Percentiles rank a stretch among this genome's conserved stretches.
Evolutionary conservation across 768 basidiomycete genomes (phyloP).

Genomic region (Agrocybe pediades): DNA sequence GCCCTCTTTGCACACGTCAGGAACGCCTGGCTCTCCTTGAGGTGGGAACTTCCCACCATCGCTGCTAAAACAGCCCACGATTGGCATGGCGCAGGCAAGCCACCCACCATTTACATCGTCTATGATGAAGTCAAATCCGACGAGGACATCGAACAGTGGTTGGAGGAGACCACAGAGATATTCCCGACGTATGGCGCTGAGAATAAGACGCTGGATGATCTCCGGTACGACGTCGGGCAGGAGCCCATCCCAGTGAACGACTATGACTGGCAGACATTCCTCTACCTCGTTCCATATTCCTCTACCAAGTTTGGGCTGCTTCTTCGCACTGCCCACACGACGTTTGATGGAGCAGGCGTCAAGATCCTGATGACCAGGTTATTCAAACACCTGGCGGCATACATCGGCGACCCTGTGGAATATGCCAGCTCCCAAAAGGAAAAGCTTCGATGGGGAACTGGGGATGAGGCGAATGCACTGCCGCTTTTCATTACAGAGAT

Average conservation of each 20-base stretch:
- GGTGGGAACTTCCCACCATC: constrained; percentile 20
- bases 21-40: constrained; percentile 17
- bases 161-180: constrained; percentile 9
- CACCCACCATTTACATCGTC: constrained; percentile 14
- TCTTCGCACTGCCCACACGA: constrained; percentile 17
- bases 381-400: constrained; percentile 11
- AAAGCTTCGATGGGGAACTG: constrained; percentile 12
- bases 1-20: constrained; percentile 7
- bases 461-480: constrained; percentile 3
- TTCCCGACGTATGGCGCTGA: constrained; percentile 7
- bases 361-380: constrained; percentile 19
- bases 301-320: constrained; percentile 17
- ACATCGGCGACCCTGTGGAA: constrained; percentile 7
- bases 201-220: constrained; percentile 15
- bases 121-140: constrained; percentile 16
- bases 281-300: constrained; percentile 18
- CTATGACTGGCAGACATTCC: constrained; percentile 17
- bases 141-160: constrained; percentile 17
- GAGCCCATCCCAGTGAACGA: constrained; percentile 18
- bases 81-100: constrained; percentile 9
- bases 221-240: constrained; percentile 20
- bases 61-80: constrained; percentile 14
- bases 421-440: constrained; percentile 6
- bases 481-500: constrained; percentile 17
- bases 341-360: constrained; percentile 17